phyloP scores from a whole-genome alignment of 2,329 filamentous ascomycete species.

The Alternaria triticimaculans region DNA sequence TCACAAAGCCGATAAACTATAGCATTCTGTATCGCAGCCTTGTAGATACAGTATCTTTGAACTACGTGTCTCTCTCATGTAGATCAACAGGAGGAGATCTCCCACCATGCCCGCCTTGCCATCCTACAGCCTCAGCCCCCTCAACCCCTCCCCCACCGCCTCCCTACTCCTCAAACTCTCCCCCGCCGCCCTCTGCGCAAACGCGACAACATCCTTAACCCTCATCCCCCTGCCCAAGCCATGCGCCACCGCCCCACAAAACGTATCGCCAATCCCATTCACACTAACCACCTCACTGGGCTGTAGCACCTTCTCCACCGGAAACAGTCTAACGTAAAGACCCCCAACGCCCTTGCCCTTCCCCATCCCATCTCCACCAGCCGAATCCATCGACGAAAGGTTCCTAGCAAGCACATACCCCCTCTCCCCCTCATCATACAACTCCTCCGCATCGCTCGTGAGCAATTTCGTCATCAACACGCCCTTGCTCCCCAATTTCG shows the following conservation, averaged over 20 bases:
- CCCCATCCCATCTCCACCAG: slow-evolving; percentile 41
- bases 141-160: slow-evolving; percentile 70
- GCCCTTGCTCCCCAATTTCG: slow-evolving; percentile 79
- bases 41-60: no score
- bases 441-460: slow-evolving; percentile 67
- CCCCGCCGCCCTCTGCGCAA: slow-evolving; percentile 83
- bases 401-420: slow-evolving; percentile 74
- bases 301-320: slow-evolving; percentile 67
- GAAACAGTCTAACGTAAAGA: slow-evolving; percentile 79
- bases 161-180: slow-evolving; percentile 77
- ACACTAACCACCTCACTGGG: slow-evolving; percentile 78
- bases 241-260: slow-evolving; percentile 83
- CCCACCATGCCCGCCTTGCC: no score
- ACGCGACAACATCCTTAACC: slow-evolving; percentile 70
- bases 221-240: slow-evolving; percentile 67
- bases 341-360: slow-evolving; percentile 66
- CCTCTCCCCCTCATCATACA: slow-evolving; percentile 67
- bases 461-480: slow-evolving; percentile 79
- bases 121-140: slow-evolving; percentile 19
- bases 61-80: no score
- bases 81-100: no score
- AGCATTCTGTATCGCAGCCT: no score
- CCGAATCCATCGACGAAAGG: slow-evolving; percentile 45
- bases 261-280: slow-evolving; percentile 93
- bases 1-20: no score